Base-by-base conservation (phyloP, 352 stramenopile genomes). In the Phytophthora lateralis region DNA sequence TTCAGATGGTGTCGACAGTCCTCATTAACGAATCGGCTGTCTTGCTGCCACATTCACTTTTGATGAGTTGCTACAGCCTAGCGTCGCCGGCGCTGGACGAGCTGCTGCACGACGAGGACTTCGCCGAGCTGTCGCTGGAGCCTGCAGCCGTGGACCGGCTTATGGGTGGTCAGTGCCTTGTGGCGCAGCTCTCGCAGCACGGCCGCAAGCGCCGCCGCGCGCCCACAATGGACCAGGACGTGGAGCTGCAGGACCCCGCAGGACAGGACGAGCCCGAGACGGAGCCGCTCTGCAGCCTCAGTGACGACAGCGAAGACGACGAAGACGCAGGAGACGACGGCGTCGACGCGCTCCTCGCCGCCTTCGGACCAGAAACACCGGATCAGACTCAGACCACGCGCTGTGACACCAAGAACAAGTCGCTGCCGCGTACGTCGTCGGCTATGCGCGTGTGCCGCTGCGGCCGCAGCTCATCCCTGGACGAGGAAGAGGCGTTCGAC, bases 131-230 rank as follows among this genome's bases (percentile, higher is more conserved):
- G 43, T 57, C 70, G 44, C 73, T 79, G 17, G 65, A 73, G 17
- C 44, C 64, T 1, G 54, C 67, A 0, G 56, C 67, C 1, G 61
- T 80, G 10, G 65, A 82, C 48, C 73, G 76, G 4, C 68, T 85
- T 52, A 75, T 82, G 57, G 62, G 63, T 6, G 73, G 70, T 47
- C 60, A 78, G 45, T 85, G 73, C 29, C 71, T 85, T 34, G 62
- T 85, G 48, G 67, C 70, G 48, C 70, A 80, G 50, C 61, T 80
- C 44, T 58, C 60, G 27, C 43, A 60, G 18, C 52, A 64, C 10
- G 43, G 43, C 18, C 58, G 58, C 54, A 77, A 77, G 49, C 68
- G 69, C 39, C 56, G 63, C 6, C 70, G 60, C 39, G 55, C 60
- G 17, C 54, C 46, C 21, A 68, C 55, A 12, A n/a, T 55, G 14